These are phyloP conservation scores for Phytophthora cryptogea DNA, from an alignment of 352 stramenopile genomes.

Conservation along the genomic window DNA sequence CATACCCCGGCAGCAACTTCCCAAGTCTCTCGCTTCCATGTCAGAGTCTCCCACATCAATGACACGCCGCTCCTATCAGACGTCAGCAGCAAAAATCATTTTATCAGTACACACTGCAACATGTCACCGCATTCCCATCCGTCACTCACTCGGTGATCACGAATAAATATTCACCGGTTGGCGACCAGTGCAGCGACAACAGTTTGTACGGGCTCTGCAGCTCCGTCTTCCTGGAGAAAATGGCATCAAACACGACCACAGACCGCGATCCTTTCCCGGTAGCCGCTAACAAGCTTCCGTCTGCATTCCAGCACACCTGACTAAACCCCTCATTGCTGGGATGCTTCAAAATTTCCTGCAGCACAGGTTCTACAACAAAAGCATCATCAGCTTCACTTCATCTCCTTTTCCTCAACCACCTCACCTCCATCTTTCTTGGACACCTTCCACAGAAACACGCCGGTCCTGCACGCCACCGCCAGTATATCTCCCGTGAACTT, in stretches of 20 bases:
- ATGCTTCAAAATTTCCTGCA: conserved; percentile 67
- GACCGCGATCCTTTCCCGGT: conserved; percentile 49
- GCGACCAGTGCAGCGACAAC: conserved; percentile 67
- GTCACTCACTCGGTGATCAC: conserved; percentile 59
- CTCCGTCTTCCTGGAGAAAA: conserved; percentile 60
- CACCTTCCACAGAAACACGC: conserved; percentile 76
- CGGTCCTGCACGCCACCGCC: conserved; percentile 65
- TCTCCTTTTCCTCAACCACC: not conserved
- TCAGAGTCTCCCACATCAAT: conserved; percentile 81
- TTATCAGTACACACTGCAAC: not conserved
- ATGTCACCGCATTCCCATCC: not conserved
- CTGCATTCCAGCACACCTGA: conserved; percentile 71
- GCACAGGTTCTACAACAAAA: conserved; percentile 42
- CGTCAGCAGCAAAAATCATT: not conserved
- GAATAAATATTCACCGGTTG: conserved; percentile 87
- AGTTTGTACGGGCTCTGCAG: conserved; percentile 62
- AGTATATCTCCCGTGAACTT: conserved; percentile 60
- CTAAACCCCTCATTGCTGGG: conserved; percentile 51
- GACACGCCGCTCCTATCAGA: conserved; percentile 51
- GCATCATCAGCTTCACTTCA: conserved; percentile 2
- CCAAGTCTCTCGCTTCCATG: conserved; percentile 83
- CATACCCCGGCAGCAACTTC: conserved; percentile 65
- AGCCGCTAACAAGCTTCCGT: conserved; percentile 69
- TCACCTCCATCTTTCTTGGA: conserved; percentile 38
- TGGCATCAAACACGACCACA: conserved; percentile 64